Evolutionary conservation across 495 filamentous ascomycete genomes (phyloP), one percentile per base, ranked within the genome.

Genomic region (Monascus purpureus): DNA sequence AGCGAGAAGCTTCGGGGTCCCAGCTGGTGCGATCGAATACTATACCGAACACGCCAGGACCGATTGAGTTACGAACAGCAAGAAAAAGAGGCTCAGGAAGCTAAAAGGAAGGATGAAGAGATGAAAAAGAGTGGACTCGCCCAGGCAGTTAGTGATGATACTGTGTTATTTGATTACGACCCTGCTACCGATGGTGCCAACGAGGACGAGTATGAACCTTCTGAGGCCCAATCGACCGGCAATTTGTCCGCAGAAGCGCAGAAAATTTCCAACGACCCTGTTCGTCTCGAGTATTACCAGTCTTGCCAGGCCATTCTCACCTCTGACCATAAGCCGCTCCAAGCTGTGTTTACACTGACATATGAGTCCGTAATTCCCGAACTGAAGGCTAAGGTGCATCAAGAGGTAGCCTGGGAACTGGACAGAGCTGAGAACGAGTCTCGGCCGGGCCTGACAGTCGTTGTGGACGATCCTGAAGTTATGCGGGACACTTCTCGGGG

Each of bases 1-100:
- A 93, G 84, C 38, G 92, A 94, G 43, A 99, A 96, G 63, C 73
- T 77, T 31, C 67, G 92, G 30, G 78, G 80, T 9, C 92, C 92
- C 3, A 93, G 85, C 49, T 99, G 88, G 88, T 99, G 92, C 50
- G 92, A 99, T 54, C 77, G 92, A n/a, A 86, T 99, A 28, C 56
- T 99, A 0, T 99, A 70, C 45, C 71, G 87, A 20, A 82, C 82
- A 1, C 72, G 77, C 23, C 70, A 63, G 31, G 79, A 85, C 41
- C 75, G 66, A 35, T 49, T 77, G 3, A 67, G 62, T n/a, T 82
- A 87, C 44, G 74, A 87, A n/a, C 60, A 57, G 31, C 76, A 72
- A 35, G 46, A 67, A 2, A 60, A 65, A 32, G 78, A 85, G 36
- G 67, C 76, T 31, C 69, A 77, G 30, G 64, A 77, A 24, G 69